These are phyloP conservation scores for Cicer bijugum DNA, from an alignment of 306 rosid genomes.

Conservation along the genomic window DNA sequence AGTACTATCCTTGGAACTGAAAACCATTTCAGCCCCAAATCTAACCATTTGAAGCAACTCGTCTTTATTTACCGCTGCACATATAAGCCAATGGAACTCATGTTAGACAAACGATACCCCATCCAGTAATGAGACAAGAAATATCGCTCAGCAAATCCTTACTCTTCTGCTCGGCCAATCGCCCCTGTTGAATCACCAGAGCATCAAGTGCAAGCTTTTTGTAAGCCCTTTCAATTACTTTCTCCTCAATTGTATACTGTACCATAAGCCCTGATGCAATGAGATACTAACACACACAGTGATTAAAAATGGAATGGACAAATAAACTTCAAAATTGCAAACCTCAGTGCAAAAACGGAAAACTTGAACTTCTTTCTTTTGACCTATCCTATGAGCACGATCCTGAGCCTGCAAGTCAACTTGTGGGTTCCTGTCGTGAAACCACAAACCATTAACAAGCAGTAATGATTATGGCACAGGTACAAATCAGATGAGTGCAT, in stretches of 20 bases:
- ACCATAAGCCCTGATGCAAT: constrained; percentile 27
- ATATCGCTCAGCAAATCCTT: constrained; percentile 32
- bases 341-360: constrained; percentile 99
- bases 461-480: not conserved
- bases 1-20: constrained; percentile 97
- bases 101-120: constrained; percentile 29
- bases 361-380: constrained; percentile 99
- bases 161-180: constrained; percentile 99
- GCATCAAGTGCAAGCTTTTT: constrained; percentile 99
- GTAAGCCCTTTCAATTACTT: constrained; percentile 98
- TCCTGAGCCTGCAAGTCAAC: constrained; percentile 99
- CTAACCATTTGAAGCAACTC: constrained; percentile 98
- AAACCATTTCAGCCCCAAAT: constrained; percentile 99
- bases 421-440: constrained; percentile 88
- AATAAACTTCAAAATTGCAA: constrained; percentile 24
- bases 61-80: constrained; percentile 96
- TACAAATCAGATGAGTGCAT: constrained; percentile 26
- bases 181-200: constrained; percentile 97
- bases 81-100: constrained; percentile 29
- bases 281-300: constrained; percentile 26
- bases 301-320: constrained; percentile 13
- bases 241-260: constrained; percentile 96
- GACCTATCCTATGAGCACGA: constrained; percentile 99
- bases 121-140: constrained; percentile 16
- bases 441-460: constrained; percentile 42